These are phyloP conservation scores for Micractinium sp. DNA, from an alignment of 139 green algal species.

Conservation along the genomic window DNA sequence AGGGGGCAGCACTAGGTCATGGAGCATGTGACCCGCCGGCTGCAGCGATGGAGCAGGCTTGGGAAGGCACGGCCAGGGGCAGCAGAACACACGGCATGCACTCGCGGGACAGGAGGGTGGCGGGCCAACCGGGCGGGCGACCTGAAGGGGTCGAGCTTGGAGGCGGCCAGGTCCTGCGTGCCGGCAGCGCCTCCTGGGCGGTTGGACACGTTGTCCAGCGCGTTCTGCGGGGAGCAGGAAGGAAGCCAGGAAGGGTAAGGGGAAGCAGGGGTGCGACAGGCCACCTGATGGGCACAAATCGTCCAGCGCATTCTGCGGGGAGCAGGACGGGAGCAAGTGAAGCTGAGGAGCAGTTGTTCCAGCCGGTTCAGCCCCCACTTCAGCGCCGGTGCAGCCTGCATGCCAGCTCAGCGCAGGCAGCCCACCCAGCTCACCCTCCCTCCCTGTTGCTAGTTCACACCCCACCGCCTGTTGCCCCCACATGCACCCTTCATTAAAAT, in stretches of 20 bases:
- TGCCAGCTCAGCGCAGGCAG: conserved; percentile 55
- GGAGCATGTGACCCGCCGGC: background rate
- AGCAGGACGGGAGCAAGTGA: background rate
- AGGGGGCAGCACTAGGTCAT: no score
- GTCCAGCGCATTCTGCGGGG: conserved; percentile 46
- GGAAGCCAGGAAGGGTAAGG: background rate
- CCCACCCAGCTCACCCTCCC: no score
- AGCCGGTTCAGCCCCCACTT: no score
- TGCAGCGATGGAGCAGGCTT: background rate
- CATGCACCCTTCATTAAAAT: conserved; percentile 39
- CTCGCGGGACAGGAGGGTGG: background rate
- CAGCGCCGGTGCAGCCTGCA: no score
- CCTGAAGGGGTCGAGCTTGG: conserved; percentile 55
- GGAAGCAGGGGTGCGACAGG: no score
- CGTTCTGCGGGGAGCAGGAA: conserved; percentile 27
- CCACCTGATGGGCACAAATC: no score
- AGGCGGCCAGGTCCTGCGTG: background rate
- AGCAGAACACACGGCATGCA: background rate
- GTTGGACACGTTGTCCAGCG: conserved; percentile 48
- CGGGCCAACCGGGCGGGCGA: background rate
- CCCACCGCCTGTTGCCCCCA: background rate
- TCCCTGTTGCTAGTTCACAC: background rate
- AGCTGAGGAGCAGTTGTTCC: background rate
- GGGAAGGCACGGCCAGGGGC: background rate
- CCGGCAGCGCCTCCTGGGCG: conserved; percentile 30